Conservation (phyloP, 768 basidiomycete genomes). For the Melanogaster broomeanus region DNA sequence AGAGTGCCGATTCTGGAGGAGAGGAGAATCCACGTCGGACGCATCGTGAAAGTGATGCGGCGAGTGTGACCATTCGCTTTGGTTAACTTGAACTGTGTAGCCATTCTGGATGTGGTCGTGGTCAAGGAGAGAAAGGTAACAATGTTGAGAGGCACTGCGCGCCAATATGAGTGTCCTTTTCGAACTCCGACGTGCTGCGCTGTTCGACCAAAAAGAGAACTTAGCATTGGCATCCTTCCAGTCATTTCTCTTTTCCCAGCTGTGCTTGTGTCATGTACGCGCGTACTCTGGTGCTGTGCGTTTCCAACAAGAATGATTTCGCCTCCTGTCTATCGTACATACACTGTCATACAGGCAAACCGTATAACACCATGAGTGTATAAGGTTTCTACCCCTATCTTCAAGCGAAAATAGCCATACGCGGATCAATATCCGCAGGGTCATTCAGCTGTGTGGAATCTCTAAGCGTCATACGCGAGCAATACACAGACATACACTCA, state of each 20-base stretch:
- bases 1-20: conserved; percentile 55
- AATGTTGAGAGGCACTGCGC: not conserved
- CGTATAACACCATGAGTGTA: too few species aligned
- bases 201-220: not conserved
- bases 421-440: conserved; percentile 65
- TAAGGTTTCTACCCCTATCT: not conserved
- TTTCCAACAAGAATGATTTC: not conserved
- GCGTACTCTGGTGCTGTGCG: not conserved
- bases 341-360: too few species aligned
- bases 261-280: not conserved
- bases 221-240: not conserved
- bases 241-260: too few species aligned
- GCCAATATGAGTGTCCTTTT: conserved; percentile 29
- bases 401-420: conserved; percentile 72
- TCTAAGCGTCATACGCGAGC: conserved; percentile 4
- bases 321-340: not conserved
- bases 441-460: conserved; percentile 57
- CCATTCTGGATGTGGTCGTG: conserved; percentile 41
- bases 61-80: conserved; percentile 60
- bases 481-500: conserved; percentile 35
- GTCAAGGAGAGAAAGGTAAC: conserved; percentile 14
- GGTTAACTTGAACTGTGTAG: conserved; percentile 65
- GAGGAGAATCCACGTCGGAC: conserved; percentile 59
- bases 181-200: conserved; percentile 47
- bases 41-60: conserved; percentile 50